phyloP scores from a whole-genome alignment of 129 eudicot genomes.

The Helianthus tuberosus region DNA sequence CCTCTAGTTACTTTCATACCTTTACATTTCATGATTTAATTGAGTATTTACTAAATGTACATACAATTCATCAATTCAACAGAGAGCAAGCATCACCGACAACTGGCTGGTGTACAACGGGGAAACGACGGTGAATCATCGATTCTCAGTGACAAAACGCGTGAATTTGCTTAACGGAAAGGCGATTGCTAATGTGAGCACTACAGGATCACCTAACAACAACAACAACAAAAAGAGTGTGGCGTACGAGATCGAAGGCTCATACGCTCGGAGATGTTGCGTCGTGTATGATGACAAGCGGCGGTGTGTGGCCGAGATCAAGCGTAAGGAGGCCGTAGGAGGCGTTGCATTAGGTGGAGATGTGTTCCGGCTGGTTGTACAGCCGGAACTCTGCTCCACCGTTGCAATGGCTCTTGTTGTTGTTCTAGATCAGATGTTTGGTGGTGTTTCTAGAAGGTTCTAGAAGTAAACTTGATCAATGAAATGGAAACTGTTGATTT shows the following conservation, averaged over 20 bases:
- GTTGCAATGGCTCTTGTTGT: constrained; percentile 70
- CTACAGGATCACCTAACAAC: constrained; percentile 18
- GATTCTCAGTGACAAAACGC: constrained; percentile 46
- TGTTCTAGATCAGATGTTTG: constrained; percentile 70
- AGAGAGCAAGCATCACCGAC: constrained; percentile 62
- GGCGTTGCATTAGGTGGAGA: constrained; percentile 66
- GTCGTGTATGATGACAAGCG: constrained; percentile 50
- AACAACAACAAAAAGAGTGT: constrained; percentile 8
- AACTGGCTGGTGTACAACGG: constrained; percentile 66
- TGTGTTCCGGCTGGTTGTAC: constrained; percentile 54
- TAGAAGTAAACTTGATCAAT: too few relatives aligned
- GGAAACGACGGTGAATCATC: constrained; percentile 49
- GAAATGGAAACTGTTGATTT: too few relatives aligned
- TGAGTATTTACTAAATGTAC: background rate
- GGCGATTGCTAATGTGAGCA: constrained; percentile 52
- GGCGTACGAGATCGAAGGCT: constrained; percentile 65
- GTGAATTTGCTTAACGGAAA: constrained; percentile 39
- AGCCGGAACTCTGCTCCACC: constrained; percentile 46
- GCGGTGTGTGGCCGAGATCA: constrained; percentile 67
- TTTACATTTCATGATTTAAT: too few relatives aligned
- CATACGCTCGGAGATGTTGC: constrained; percentile 50
- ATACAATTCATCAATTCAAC: background rate
- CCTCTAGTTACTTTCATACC: too few relatives aligned
- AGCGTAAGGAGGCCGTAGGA: constrained; percentile 55
- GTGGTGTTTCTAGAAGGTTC: constrained; percentile 32